These are phyloP conservation scores for Scytalidium sp. DNA, from an alignment of 2,329 filamentous ascomycete genomes.

Conservation along the genomic window DNA sequence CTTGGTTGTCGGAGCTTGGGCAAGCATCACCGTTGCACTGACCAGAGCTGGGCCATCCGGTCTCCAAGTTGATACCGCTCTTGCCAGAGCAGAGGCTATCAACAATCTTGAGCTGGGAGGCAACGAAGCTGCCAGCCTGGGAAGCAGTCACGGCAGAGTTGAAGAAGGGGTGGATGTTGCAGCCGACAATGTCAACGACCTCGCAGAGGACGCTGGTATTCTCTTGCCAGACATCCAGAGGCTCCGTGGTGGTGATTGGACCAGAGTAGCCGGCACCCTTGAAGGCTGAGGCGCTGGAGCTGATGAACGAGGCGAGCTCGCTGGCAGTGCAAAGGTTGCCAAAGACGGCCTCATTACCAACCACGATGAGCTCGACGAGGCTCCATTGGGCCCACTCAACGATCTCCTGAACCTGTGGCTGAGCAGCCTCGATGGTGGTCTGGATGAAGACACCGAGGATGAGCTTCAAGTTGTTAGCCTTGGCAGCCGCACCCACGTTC, in stretches of 20 bases:
- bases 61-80: conserved; percentile 80
- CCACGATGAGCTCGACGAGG: conserved; percentile 73
- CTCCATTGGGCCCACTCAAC: conserved; percentile 71
- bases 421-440: conserved; percentile 58
- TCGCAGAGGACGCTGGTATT: conserved; percentile 63
- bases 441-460: conserved; percentile 89
- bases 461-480: conserved; percentile 67
- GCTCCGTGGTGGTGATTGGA: conserved; percentile 80
- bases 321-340: conserved; percentile 62
- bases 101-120: conserved; percentile 69
- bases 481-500: conserved; percentile 69
- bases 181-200: conserved; percentile 73
- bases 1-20: conserved; percentile 66
- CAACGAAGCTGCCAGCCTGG: conserved; percentile 73
- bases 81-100: conserved; percentile 67
- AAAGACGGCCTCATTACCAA: conserved; percentile 90
- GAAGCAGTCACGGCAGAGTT: conserved; percentile 63
- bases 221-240: conserved; percentile 71
- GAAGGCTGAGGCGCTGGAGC: conserved; percentile 62
- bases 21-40: conserved; percentile 68
- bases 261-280: conserved; percentile 64
- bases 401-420: conserved; percentile 68
- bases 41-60: conserved; percentile 80
- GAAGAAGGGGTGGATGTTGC: conserved; percentile 95
- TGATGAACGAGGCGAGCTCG: conserved; percentile 70